Conservation (phyloP, 352 stramenopile species). For the Globisporangium cystogenes region DNA sequence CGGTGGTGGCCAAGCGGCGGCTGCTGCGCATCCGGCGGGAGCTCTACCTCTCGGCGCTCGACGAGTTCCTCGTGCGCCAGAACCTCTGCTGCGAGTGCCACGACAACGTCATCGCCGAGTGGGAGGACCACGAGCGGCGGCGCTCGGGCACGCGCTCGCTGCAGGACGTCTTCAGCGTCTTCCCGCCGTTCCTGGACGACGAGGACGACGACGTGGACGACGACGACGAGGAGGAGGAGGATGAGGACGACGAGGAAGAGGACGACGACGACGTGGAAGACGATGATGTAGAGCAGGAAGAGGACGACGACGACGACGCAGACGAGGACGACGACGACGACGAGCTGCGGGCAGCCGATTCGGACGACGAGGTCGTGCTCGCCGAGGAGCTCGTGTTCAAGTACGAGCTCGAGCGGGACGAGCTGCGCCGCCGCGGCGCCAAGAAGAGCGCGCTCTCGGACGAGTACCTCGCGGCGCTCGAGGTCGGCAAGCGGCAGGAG, state of each 20-base stretch:
- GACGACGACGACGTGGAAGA: slow-evolving; percentile 32
- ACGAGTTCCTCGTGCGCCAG: slow-evolving; percentile 71
- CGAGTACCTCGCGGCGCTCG: slow-evolving; percentile 56
- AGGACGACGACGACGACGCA: slow-evolving; percentile 35
- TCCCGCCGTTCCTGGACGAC: slow-evolving; percentile 66
- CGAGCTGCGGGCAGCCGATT: slow-evolving; percentile 14
- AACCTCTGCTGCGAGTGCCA: slow-evolving; percentile 82
- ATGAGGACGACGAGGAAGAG: slow-evolving; percentile 49
- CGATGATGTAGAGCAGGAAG: slow-evolving; percentile 26
- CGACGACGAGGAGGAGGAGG: slow-evolving; percentile 46
- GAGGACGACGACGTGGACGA: slow-evolving; percentile 63
- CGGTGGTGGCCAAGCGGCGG: slow-evolving; percentile 52
- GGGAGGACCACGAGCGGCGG: slow-evolving; percentile 69
- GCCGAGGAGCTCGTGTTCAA: slow-evolving; percentile 69
- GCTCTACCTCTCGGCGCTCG: slow-evolving; percentile 57
- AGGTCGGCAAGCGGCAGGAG: slow-evolving; percentile 61
- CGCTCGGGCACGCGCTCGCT: slow-evolving; percentile 60
- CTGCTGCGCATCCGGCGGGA: slow-evolving; percentile 70
- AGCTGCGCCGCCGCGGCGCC: slow-evolving; percentile 18
- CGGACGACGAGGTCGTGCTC: slow-evolving; percentile 33
- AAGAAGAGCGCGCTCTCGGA: slow-evolving; percentile 43
- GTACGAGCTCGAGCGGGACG: slow-evolving; percentile 56
- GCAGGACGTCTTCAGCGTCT: slow-evolving; percentile 73
- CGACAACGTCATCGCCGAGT: slow-evolving; percentile 79
- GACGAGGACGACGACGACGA: slow-evolving; percentile 42